These are phyloP conservation scores for Neofusicoccum kwambonambiense DNA, from an alignment of 2,329 filamentous ascomycete species.

Conservation along the genomic window DNA sequence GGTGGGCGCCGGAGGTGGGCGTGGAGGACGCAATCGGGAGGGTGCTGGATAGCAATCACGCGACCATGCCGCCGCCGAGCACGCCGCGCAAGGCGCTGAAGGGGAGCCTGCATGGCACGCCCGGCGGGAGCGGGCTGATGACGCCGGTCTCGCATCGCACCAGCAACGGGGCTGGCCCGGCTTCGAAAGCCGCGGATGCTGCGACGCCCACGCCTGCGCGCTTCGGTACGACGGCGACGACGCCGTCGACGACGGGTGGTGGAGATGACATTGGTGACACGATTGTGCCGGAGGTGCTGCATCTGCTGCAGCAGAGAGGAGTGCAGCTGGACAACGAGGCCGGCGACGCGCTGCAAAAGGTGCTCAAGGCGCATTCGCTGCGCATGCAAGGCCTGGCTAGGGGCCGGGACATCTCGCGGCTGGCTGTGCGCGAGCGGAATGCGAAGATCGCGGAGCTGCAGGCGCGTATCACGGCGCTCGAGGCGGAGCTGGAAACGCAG, in stretches of 20 bases:
- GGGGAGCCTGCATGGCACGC: neutral
- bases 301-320: constrained; percentile 47
- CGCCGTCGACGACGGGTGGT: neutral
- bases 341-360: constrained; percentile 23
- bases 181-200: neutral
- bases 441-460: constrained; percentile 64
- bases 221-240: constrained; percentile 22
- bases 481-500: constrained; percentile 56
- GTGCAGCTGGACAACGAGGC: constrained; percentile 34
- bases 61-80: constrained; percentile 20
- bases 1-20: constrained; percentile 16
- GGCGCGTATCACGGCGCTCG: constrained; percentile 59
- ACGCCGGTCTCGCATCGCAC: constrained; percentile 7
- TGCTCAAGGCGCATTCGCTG: constrained; percentile 51
- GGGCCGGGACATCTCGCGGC: constrained; percentile 65
- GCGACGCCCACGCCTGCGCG: constrained; percentile 35
- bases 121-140: neutral
- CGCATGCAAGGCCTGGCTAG: constrained; percentile 60
- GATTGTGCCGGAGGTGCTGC: constrained; percentile 46
- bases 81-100: constrained; percentile 41
- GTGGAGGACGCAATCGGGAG: neutral
- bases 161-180: neutral
- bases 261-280: constrained; percentile 20
- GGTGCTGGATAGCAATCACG: neutral
- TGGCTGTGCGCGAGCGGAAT: constrained; percentile 64